Conservation (phyloP, 345 rosid species). For the Eucalyptus fibrosa region DNA sequence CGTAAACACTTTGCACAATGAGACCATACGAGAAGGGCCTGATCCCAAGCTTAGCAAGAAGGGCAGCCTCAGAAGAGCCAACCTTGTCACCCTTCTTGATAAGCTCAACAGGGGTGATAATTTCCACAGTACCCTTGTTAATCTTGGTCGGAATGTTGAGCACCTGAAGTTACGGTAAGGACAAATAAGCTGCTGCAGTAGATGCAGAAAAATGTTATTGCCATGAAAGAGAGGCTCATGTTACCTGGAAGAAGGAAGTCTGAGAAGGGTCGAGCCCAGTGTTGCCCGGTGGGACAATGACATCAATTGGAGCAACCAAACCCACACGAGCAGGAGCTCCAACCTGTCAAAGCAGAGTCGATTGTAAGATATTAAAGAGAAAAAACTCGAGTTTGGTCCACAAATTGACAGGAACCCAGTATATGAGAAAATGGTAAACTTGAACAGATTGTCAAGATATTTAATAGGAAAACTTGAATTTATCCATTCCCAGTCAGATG, state of each 20-base stretch:
- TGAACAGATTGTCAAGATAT: neutral
- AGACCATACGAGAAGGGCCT: constrained; percentile 97
- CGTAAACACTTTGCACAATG: constrained; percentile 56
- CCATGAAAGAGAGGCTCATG: too few species aligned
- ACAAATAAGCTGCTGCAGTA: neutral
- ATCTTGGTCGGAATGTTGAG: constrained; percentile 95
- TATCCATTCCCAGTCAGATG: neutral
- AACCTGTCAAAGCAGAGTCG: constrained; percentile 27
- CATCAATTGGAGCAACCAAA: constrained; percentile 85
- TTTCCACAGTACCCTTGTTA: constrained; percentile 98
- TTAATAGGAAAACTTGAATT: neutral
- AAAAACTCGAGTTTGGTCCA: neutral
- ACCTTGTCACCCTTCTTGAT: constrained; percentile 96
- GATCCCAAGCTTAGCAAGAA: constrained; percentile 78
- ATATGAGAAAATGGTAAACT: neutral
- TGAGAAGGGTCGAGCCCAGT: constrained; percentile 96
- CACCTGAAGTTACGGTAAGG: constrained; percentile 15
- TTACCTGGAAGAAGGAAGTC: constrained; percentile 94
- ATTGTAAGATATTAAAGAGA: neutral
- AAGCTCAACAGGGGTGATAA: constrained; percentile 86
- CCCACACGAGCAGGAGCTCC: constrained; percentile 99
- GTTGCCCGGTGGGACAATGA: constrained; percentile 93
- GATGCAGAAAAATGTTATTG: neutral
- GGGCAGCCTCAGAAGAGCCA: constrained; percentile 94
- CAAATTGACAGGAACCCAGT: neutral